Evolutionary conservation across 1,284 basidiomycete species (phyloP), one percentile per base, ranked within the genome.

Genomic region (Moesziomyces aphidis): DNA sequence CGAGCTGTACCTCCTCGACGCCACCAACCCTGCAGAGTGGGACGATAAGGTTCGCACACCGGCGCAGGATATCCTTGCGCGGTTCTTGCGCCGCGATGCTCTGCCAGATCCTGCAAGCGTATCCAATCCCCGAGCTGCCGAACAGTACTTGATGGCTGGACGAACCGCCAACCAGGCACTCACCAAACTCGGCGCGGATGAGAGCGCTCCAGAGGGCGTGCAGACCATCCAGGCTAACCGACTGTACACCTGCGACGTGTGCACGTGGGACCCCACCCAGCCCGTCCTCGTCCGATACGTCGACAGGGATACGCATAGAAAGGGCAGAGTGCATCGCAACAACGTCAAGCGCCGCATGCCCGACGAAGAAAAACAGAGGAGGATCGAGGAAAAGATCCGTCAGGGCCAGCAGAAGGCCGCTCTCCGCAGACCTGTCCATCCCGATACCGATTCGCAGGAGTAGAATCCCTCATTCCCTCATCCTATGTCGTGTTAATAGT

Each of bases 201-300:
- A 59, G 80, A 13, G 55, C 67, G 24, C 24, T 45, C 74, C 34
- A 61, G 58, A 46, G 34, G 50, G 52, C 4, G 0, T 36, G 26
- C 31, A 36, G 45, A 62, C 48, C 17, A 42, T 79, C 45, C 56
- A 76, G 26, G 69, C 72, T 42, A 73, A 77, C 69, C 47, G 48
- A 36, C 24, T 64, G 21, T 60, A 57, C 6, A 85, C 89, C 1
- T 97, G 95, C 83, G 82, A 88, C 1, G 80, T 88, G 1, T 97
- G 95, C 81, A 94, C 93, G 0, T 75, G 81, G 5, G 87, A 93
- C 63, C 80, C 87, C 0, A 83, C 86, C 2, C 86, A 88, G 26
- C 94, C 95, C 0, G 87, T 93, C 58, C 91, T 94, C 88, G 87
- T 97, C 15, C 89, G 91, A 55, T 88, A 89, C 81, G 89, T 89